phyloP scores from a whole-genome alignment of 2,329 filamentous ascomycete species.

The Fusarium cyanostomum region DNA sequence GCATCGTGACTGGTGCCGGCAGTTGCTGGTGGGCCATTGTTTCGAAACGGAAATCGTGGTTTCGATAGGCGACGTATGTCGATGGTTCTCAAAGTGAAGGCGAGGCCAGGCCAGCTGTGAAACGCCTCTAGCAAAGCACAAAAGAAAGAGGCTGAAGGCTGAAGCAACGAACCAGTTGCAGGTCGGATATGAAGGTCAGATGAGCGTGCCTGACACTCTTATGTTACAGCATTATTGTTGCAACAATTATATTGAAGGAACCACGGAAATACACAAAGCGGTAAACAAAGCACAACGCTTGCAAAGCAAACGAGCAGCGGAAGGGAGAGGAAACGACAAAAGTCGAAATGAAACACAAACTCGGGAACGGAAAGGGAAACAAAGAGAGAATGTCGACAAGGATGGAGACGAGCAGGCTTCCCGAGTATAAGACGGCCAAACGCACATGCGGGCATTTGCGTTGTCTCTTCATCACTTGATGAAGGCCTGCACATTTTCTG shows the following conservation, averaged over 20 bases:
- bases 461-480: slow-evolving; percentile 25
- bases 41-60: slow-evolving; percentile 4
- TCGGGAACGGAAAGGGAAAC: slow-evolving; percentile 5
- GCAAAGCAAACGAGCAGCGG: slow-evolving; percentile 11
- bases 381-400: not conserved
- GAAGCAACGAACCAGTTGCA: not conserved
- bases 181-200: not conserved
- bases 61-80: slow-evolving; percentile 3
- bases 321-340: not conserved
- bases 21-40: slow-evolving; percentile 2
- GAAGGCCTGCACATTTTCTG: slow-evolving; percentile 17
- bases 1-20: slow-evolving; percentile 5
- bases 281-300: slow-evolving; percentile 1
- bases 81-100: slow-evolving; percentile 2
- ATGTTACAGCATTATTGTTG: slow-evolving; percentile 14
- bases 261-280: not conserved
- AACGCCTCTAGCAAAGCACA: slow-evolving; percentile 14
- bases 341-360: slow-evolving; percentile 12
- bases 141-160: slow-evolving; percentile 1
- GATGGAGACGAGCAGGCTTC: slow-evolving; percentile 7
- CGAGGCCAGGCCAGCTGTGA: slow-evolving; percentile 35
- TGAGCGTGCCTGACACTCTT: slow-evolving; percentile 26
- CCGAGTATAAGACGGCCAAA: slow-evolving; percentile 14
- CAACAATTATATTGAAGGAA: not conserved
- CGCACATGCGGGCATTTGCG: not conserved